A percentile compares a stretch with the other conserved stretches of the same genome.
Conservation (phyloP, 768 basidiomycete genomes). For the Chlorophyllum brunneum region DNA sequence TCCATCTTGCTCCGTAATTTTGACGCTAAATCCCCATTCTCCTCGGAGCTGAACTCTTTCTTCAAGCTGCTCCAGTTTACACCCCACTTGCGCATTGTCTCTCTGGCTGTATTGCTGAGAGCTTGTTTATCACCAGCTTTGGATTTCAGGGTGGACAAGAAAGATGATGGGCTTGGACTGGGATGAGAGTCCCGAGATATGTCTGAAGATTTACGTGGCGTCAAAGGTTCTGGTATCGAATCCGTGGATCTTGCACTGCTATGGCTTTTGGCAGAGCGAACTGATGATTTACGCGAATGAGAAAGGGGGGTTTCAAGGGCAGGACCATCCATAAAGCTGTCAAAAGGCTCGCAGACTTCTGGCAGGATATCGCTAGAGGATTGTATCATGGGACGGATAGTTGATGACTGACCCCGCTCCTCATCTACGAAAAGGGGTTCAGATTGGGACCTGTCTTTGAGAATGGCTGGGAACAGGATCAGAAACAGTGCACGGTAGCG, state of each 20-base stretch:
- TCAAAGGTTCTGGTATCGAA: constrained; percentile 19
- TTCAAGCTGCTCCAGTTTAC: constrained; percentile 70
- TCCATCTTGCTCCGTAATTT: constrained; percentile 19
- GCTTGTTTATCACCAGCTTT: constrained; percentile 83
- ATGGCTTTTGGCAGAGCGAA: constrained; percentile 36
- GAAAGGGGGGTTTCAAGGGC: constrained; percentile 13
- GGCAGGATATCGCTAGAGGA: neutral
- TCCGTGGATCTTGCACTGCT: constrained; percentile 24
- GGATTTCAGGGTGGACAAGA: constrained; percentile 77
- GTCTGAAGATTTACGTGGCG: constrained; percentile 34
- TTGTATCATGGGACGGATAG: neutral
- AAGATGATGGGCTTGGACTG: constrained; percentile 49
- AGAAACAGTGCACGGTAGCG: neutral
- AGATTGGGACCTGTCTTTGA: neutral
- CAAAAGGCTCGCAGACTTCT: neutral
- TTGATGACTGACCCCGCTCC: constrained; percentile 1
- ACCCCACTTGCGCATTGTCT: constrained; percentile 91
- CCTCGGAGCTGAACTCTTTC: constrained; percentile 43
- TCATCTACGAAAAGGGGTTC: neutral
- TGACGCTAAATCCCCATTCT: constrained; percentile 18
- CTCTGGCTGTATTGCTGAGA: constrained; percentile 78
- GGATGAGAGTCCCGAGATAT: constrained; percentile 14
- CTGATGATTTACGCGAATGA: constrained; percentile 40
- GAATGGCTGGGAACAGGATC: neutral
- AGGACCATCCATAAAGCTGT: neutral